phyloP scores from a whole-genome alignment of 495 filamentous ascomycete genomes.

The Sabuloglossum arenarium region DNA sequence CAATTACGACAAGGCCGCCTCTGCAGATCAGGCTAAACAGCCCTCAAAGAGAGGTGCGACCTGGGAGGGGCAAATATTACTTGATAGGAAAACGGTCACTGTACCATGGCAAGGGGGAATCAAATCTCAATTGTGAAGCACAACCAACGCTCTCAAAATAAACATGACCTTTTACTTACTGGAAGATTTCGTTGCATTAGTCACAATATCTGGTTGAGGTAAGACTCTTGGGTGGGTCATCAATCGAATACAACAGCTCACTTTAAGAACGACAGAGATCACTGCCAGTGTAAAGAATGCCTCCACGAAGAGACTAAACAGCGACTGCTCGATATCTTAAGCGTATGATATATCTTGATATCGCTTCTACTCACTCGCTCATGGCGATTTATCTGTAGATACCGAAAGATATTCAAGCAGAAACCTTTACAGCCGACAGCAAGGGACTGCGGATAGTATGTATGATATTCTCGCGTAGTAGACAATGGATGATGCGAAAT shows the following conservation, averaged over 20 bases:
- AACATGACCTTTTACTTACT: neutral
- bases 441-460: slow-evolving; percentile 23
- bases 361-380: slow-evolving; percentile 3
- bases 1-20: slow-evolving; percentile 12
- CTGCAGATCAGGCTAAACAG: neutral
- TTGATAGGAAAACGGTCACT: neutral
- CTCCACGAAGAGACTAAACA: slow-evolving; percentile 62
- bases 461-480: slow-evolving; percentile 8
- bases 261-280: slow-evolving; percentile 33
- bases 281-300: slow-evolving; percentile 57
- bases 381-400: slow-evolving; percentile 22
- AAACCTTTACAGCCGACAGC: slow-evolving; percentile 12
- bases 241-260: neutral
- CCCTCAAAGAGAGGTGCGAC: neutral
- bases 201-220: slow-evolving; percentile 17
- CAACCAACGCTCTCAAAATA: neutral
- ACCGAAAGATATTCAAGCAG: slow-evolving; percentile 26
- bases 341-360: slow-evolving; percentile 20
- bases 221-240: neutral
- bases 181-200: slow-evolving; percentile 3
- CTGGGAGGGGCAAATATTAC: neutral
- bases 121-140: neutral
- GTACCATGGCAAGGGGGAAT: neutral
- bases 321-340: slow-evolving; percentile 49
- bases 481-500: neutral